Conservation (phyloP, 2,329 filamentous ascomycete genomes). For the Calonectria hongkongensis region DNA sequence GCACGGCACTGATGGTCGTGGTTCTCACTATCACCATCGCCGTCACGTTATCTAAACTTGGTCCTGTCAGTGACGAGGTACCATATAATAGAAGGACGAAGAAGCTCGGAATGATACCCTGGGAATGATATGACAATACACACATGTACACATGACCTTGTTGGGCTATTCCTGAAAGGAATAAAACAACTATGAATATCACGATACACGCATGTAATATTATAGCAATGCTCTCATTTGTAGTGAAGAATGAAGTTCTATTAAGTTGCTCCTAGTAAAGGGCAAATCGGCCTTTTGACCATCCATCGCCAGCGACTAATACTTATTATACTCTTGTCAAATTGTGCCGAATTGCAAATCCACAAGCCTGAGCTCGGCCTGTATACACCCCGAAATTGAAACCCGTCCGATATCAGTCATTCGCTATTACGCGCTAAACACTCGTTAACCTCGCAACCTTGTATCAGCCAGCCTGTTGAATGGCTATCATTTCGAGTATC, state of each 20-base stretch:
- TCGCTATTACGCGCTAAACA: background rate
- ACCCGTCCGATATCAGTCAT: constrained; percentile 1
- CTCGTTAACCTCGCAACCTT: background rate
- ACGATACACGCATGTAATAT: constrained; percentile 45
- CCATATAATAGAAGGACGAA: background rate
- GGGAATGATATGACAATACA: constrained; percentile 6
- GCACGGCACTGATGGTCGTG: constrained; percentile 83
- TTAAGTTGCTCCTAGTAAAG: constrained; percentile 34
- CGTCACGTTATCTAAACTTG: constrained; percentile 46
- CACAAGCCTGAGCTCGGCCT: constrained; percentile 6
- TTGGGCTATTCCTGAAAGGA: no score
- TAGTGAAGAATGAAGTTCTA: constrained; percentile 44
- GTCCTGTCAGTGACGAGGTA: background rate
- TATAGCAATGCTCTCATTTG: constrained; percentile 47
- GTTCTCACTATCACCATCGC: constrained; percentile 65
- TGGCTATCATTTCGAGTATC: background rate
- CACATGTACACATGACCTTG: constrained; percentile 40
- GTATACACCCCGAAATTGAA: constrained; percentile 1
- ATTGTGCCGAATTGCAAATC: constrained; percentile 3
- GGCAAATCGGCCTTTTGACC: constrained; percentile 28
- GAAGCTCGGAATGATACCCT: constrained; percentile 35
- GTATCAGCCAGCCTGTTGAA: background rate
- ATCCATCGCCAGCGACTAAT: constrained; percentile 39
- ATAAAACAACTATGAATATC: background rate
- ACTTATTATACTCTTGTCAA: constrained; percentile 44